Evolutionary conservation across 2,329 filamentous ascomycete genomes (phyloP).

Genomic region (Nigrospora osmanthi): DNA sequence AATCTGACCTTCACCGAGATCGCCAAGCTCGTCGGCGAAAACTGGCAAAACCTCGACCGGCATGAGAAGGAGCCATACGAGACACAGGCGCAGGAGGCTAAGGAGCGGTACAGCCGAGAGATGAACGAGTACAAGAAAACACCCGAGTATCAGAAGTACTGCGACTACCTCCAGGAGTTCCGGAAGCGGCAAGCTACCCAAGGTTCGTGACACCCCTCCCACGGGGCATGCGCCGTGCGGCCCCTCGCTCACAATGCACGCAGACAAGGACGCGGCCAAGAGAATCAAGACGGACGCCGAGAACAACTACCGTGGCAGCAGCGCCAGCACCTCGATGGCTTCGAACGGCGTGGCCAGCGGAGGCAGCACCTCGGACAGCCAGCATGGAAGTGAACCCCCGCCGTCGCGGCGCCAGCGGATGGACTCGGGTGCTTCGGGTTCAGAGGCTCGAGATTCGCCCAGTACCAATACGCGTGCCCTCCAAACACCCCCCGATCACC

Average conservation of each 20-base stretch:
- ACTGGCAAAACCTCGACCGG: conserved; percentile 66
- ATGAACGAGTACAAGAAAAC: conserved; percentile 74
- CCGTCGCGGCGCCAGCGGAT: conserved; percentile 37
- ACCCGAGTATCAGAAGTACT: conserved; percentile 57
- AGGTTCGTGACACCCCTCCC: conserved; percentile 10
- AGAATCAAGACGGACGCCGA: conserved; percentile 37
- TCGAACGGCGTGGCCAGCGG: conserved; percentile 28
- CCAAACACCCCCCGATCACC: conserved; percentile 30
- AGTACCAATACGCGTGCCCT: conserved; percentile 8
- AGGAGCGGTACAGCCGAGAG: conserved; percentile 70
- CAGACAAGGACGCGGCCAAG: conserved; percentile 42
- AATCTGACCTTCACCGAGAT: conserved; percentile 78
- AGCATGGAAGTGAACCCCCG: conserved; percentile 39
- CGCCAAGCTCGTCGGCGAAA: conserved; percentile 72
- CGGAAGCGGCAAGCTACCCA: conserved; percentile 61
- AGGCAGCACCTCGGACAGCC: conserved; percentile 39
- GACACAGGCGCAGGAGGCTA: conserved; percentile 61
- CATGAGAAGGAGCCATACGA: conserved; percentile 66
- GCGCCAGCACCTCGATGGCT: conserved; percentile 31
- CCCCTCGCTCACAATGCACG: conserved; percentile 4
- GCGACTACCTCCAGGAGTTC: conserved; percentile 68
- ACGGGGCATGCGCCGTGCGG: neutral
- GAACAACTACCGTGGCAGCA: conserved; percentile 25
- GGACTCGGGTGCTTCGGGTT: conserved; percentile 36
- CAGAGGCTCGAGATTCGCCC: conserved; percentile 36